Evolutionary conservation across 805 yeast genomes (phyloP), one percentile per base, ranked within the genome.

Genomic region (Hanseniaspora pseudoguilliermondii): DNA sequence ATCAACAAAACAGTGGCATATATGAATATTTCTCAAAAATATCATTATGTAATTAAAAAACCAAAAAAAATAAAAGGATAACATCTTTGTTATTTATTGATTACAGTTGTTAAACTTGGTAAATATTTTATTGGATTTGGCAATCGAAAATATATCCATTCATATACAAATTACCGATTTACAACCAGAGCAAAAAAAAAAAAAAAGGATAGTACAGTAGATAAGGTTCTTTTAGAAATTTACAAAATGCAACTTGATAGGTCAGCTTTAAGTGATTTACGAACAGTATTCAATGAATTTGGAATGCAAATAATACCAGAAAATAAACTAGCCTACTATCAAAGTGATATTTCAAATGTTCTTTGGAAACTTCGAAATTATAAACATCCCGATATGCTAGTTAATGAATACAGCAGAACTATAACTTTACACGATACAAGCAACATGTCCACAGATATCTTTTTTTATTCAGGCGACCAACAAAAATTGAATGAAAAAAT

Each of bases 401-500:
- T 51, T 13, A 51, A 51, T 35, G 55, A 51, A 9, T 51, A 21
- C 27, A 51, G 55, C 43, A 42, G 36, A 43, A 51, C 55, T 5
- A 51, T 51, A 35, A 43, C 55, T 9, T 15, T 51, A 13, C 55
- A 51, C 38, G 55, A 51, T 18, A 43, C 36, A 21, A 35, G 38
- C 16, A 35, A 34, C 10, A 21, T 34, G 8, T 20, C 47, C 3
- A 18, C 23, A 32, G 55, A 51, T 11, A 23, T 43, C 9, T 51
- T 51, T 36, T 51, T 42, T 36, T 42, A 51, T 43, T 16, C 27
- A 27, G 46, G 36, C 8, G 39, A 51, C 16, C 55, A 51, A 34
- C 25, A 25, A 10, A 34, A 42, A 25, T 15, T 51, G 21, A 43
- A 42, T 18, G 20, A 23, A 4, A 16, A 20, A 10, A 35, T 51